A percentile compares a stretch with the other conserved stretches of the same genome.
phyloP scores from a whole-genome alignment of 169 alveolate genomes.

The Theileria parva region DNA sequence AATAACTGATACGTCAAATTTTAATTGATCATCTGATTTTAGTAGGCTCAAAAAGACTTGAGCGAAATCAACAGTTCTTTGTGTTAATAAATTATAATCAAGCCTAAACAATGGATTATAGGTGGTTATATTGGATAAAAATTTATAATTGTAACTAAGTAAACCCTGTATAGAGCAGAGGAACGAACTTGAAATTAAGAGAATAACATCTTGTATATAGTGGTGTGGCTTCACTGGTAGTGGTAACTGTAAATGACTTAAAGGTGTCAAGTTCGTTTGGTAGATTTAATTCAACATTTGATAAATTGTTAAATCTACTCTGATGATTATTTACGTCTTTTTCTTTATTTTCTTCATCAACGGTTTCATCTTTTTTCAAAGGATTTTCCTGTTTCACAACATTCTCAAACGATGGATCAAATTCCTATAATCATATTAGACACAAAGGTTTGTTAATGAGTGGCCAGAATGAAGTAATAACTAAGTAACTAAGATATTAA shows the following conservation, averaged over 20 bases:
- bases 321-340: neutral
- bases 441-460: no score
- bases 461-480: no score
- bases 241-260: neutral
- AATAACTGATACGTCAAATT: neutral
- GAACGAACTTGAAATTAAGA: neutral
- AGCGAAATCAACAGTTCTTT: slow-evolving; percentile 2
- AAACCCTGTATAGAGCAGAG: no score
- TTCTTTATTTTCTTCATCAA: neutral
- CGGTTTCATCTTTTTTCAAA: neutral
- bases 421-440: neutral
- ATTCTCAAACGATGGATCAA: neutral
- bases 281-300: neutral
- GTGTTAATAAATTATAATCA: neutral
- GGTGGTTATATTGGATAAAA: neutral
- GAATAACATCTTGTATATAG: neutral
- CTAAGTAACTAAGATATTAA: no score
- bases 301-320: neutral
- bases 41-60: neutral
- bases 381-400: neutral
- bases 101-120: neutral
- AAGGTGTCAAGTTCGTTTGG: slow-evolving; percentile 4
- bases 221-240: neutral
- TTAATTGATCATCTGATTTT: neutral
- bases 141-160: no score